Evolutionary conservation across 2,329 filamentous ascomycete species (phyloP).

Genomic region (Plenodomus lindquistii): DNA sequence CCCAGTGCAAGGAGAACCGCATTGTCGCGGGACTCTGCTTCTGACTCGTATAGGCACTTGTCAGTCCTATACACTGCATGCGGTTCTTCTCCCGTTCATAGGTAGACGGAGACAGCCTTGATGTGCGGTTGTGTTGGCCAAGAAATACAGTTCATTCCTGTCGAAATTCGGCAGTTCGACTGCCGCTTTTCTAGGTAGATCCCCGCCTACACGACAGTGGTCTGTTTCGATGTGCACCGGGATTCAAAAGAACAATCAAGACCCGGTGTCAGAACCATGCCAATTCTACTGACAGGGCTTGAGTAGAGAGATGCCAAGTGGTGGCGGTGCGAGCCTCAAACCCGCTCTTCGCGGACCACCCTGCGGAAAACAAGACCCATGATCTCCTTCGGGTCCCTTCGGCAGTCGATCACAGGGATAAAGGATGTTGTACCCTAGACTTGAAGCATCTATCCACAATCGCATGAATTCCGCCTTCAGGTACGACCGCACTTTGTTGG

Average conservation of each 20-base stretch:
- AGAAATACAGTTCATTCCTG: too few species aligned
- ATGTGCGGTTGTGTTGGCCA: slow-evolving; percentile 1
- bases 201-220: background rate
- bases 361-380: background rate
- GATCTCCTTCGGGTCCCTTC: background rate
- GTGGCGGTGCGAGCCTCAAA: background rate
- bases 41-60: too few species aligned
- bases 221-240: slow-evolving; percentile 4
- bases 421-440: background rate
- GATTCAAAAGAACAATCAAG: slow-evolving; percentile 3
- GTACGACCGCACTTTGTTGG: background rate
- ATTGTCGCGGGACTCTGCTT: too few species aligned
- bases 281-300: background rate
- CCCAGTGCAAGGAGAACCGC: too few species aligned
- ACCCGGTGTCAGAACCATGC: background rate
- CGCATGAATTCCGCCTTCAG: background rate
- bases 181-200: background rate
- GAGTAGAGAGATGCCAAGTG: background rate
- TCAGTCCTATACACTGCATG: too few species aligned
- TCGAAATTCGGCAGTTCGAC: slow-evolving; percentile 3
- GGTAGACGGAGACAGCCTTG: slow-evolving; percentile 3
- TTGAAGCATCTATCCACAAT: background rate
- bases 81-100: too few species aligned
- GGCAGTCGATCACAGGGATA: background rate
- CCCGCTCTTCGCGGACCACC: background rate